Conservation (phyloP, 306 rosid species). For the Cicer cuneatum region DNA sequence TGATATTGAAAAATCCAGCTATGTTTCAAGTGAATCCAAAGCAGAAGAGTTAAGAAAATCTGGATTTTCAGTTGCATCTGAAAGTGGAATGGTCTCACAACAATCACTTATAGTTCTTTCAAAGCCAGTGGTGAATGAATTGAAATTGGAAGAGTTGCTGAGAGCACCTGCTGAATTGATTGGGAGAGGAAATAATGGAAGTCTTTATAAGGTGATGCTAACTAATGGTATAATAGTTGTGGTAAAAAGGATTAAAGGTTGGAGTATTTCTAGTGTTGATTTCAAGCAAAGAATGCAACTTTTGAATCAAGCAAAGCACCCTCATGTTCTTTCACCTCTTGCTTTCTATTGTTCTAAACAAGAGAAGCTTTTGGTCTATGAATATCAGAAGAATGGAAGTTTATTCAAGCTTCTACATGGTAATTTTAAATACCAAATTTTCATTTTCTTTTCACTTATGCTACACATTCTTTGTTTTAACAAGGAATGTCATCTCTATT, state of each 20-base stretch:
- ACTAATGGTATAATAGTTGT: constrained; percentile 63
- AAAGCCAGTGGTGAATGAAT: constrained; percentile 53
- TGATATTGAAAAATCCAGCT: constrained; percentile 41
- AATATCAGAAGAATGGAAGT: constrained; percentile 75
- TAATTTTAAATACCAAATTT: constrained; percentile 53
- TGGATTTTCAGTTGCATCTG: constrained; percentile 57
- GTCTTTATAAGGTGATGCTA: constrained; percentile 75
- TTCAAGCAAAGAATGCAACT: constrained; percentile 71
- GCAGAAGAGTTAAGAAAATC: constrained; percentile 54
- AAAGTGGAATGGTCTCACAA: constrained; percentile 60
- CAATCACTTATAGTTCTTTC: constrained; percentile 72
- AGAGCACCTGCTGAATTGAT: constrained; percentile 86
- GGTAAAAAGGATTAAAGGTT: constrained; percentile 76
- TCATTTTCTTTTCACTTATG: not conserved
- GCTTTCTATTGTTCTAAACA: constrained; percentile 75
- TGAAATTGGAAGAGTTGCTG: constrained; percentile 77
- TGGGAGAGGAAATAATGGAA: constrained; percentile 78
- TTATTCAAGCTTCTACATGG: constrained; percentile 79
- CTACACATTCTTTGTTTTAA: too few species aligned
- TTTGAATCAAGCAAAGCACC: constrained; percentile 63
- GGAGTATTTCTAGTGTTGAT: constrained; percentile 57
- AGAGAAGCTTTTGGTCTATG: constrained; percentile 89
- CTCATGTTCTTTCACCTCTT: constrained; percentile 63
- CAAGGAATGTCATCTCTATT: too few species aligned
- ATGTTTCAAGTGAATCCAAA: constrained; percentile 56